These are phyloP conservation scores for Zalaria sp. DNA, from an alignment of 2,329 filamentous ascomycete species.

Conservation along the genomic window DNA sequence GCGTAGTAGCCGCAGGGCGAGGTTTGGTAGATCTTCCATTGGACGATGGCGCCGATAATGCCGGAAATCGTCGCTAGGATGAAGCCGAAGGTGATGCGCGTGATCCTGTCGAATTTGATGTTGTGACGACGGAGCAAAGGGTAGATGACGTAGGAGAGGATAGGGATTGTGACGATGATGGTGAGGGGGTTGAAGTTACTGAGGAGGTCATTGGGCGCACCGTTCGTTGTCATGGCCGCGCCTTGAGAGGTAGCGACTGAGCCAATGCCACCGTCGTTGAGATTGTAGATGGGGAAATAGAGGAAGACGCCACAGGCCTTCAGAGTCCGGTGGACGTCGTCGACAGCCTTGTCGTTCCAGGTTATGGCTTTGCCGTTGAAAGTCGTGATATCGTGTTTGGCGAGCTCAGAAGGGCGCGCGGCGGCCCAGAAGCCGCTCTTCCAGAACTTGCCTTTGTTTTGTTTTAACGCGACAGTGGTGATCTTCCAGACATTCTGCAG, in stretches of 20 bases:
- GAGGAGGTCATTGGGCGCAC: constrained; percentile 32
- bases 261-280: constrained; percentile 20
- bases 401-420: constrained; percentile 14
- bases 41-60: constrained; percentile 23
- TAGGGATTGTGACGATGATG: constrained; percentile 28
- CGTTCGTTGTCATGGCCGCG: constrained; percentile 15
- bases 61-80: constrained; percentile 34
- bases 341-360: constrained; percentile 57
- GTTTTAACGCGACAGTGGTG: no score
- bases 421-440: constrained; percentile 11
- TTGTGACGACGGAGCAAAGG: constrained; percentile 26
- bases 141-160: constrained; percentile 30
- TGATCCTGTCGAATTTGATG: constrained; percentile 32
- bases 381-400: constrained; percentile 8
- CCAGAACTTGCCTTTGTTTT: background rate
- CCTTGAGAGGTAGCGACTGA: constrained; percentile 11
- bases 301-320: constrained; percentile 54
- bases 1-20: constrained; percentile 29
- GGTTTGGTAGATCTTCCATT: constrained; percentile 32
- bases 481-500: constrained; percentile 7
- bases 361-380: constrained; percentile 10
- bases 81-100: constrained; percentile 35
- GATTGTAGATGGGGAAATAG: constrained; percentile 30
- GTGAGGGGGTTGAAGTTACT: constrained; percentile 31
- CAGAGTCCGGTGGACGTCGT: constrained; percentile 51